A percentile compares a stretch with the other conserved stretches of the same genome.
phyloP scores from a whole-genome alignment of 768 basidiomycete genomes.

The Clavaria fumosa region DNA sequence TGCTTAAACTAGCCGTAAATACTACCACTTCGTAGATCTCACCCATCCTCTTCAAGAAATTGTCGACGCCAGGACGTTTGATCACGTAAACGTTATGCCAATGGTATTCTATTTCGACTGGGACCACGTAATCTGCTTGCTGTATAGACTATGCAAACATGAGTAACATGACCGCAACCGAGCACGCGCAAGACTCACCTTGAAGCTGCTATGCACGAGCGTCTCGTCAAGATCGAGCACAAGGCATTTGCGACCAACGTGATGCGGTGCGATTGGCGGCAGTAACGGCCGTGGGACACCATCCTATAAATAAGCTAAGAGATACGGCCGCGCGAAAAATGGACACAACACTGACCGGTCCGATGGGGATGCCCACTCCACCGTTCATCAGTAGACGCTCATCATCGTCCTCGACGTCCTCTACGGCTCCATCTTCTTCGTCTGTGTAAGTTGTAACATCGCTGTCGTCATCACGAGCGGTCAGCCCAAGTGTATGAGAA shows the following conservation, averaged over 20 bases:
- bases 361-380: slow-evolving; percentile 70
- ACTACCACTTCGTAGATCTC: slow-evolving; percentile 97
- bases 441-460: slow-evolving; percentile 36
- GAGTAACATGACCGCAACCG: background rate
- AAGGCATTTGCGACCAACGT: slow-evolving; percentile 84
- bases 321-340: background rate
- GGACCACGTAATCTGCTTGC: slow-evolving; percentile 95
- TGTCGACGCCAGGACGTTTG: slow-evolving; percentile 95
- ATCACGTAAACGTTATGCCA: slow-evolving; percentile 99
- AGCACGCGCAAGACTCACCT: slow-evolving; percentile 34
- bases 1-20: slow-evolving; percentile 95
- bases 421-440: slow-evolving; percentile 30
- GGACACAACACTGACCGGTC: slow-evolving; percentile 30
- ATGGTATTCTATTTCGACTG: slow-evolving; percentile 96
- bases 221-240: slow-evolving; percentile 97
- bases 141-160: slow-evolving; percentile 54
- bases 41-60: slow-evolving; percentile 95
- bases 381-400: slow-evolving; percentile 59
- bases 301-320: slow-evolving; percentile 35
- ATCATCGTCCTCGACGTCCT: slow-evolving; percentile 60
- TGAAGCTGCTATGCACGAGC: slow-evolving; percentile 94
- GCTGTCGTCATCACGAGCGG: slow-evolving; percentile 53
- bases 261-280: slow-evolving; percentile 65
- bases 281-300: slow-evolving; percentile 78
- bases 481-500: slow-evolving; percentile 13